Conservation (phyloP, 1,284 basidiomycete species). For the Ustilago hordei region DNA sequence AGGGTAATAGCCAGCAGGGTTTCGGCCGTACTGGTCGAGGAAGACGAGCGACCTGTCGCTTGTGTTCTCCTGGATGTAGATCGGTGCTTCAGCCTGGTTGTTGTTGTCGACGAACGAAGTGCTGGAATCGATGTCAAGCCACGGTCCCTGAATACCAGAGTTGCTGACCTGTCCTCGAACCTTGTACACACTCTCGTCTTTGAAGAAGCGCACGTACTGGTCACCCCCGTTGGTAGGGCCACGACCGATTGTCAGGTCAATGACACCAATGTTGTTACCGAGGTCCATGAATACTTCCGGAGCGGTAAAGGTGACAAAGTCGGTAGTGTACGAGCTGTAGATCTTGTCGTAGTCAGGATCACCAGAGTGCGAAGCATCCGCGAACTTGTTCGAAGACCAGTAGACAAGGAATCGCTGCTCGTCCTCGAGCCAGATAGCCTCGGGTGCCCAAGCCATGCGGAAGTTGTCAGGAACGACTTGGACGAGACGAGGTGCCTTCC, state of each 20-base stretch:
- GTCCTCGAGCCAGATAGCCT: slow-evolving; percentile 25
- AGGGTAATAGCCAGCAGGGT: slow-evolving; percentile 31
- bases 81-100: slow-evolving; percentile 28
- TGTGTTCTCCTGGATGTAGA: slow-evolving; percentile 29
- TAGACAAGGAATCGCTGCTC: slow-evolving; percentile 32
- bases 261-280: slow-evolving; percentile 19
- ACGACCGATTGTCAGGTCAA: slow-evolving; percentile 26
- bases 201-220: slow-evolving; percentile 38
- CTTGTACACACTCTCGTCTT: slow-evolving; percentile 32
- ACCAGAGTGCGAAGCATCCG: slow-evolving; percentile 31
- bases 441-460: slow-evolving; percentile 34
- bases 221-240: slow-evolving; percentile 13
- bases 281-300: slow-evolving; percentile 33
- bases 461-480: slow-evolving; percentile 29
- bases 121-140: slow-evolving; percentile 21
- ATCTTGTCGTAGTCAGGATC: slow-evolving; percentile 33
- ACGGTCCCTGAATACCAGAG: slow-evolving; percentile 21
- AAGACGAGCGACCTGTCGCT: slow-evolving; percentile 27
- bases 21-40: slow-evolving; percentile 35
- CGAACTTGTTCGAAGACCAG: slow-evolving; percentile 37
- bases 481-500: slow-evolving; percentile 19
- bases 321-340: slow-evolving; percentile 32
- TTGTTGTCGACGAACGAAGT: slow-evolving; percentile 27
- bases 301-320: slow-evolving; percentile 26
- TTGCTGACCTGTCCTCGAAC: slow-evolving; percentile 34